A percentile compares a stretch with the other conserved stretches of the same genome.
phyloP scores from a whole-genome alignment of 1,139 yeast species.

The Magnusiomyces ingens region DNA sequence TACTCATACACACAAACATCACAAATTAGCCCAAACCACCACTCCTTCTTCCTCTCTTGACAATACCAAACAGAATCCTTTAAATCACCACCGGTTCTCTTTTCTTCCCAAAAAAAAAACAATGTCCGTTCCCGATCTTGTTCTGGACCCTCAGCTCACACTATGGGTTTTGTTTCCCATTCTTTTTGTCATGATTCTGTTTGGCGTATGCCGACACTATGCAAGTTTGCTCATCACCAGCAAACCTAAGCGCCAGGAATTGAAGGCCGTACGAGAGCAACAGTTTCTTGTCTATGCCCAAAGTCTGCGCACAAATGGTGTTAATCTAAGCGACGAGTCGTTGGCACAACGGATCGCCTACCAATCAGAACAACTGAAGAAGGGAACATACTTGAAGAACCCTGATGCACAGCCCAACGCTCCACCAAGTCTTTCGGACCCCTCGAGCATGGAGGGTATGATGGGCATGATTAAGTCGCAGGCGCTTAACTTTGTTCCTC shows the following conservation, averaged over 20 bases:
- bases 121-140: constrained; percentile 42
- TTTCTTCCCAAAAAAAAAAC: neutral
- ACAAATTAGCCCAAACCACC: too few relatives aligned
- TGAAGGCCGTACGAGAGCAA: constrained; percentile 54
- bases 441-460: constrained; percentile 66
- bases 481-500: constrained; percentile 79
- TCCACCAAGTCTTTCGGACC: constrained; percentile 62
- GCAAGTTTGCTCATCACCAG: constrained; percentile 56
- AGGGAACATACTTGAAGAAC: constrained; percentile 47
- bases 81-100: too few relatives aligned
- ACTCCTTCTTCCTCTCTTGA: too few relatives aligned
- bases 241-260: constrained; percentile 47
- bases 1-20: too few relatives aligned
- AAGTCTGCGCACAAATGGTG: constrained; percentile 44
- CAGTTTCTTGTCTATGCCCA: constrained; percentile 49
- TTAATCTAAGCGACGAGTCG: constrained; percentile 42
- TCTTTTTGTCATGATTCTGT: constrained; percentile 80
- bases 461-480: constrained; percentile 76
- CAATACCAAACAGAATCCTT: too few relatives aligned
- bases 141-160: constrained; percentile 75
- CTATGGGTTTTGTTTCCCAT: constrained; percentile 92
- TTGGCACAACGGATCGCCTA: constrained; percentile 45
- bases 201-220: constrained; percentile 75
- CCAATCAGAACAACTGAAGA: constrained; percentile 42
- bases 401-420: constrained; percentile 40